Base-by-base conservation (phyloP, 2,329 filamentous ascomycete species). In the Conoideocrella luteorostrata region DNA sequence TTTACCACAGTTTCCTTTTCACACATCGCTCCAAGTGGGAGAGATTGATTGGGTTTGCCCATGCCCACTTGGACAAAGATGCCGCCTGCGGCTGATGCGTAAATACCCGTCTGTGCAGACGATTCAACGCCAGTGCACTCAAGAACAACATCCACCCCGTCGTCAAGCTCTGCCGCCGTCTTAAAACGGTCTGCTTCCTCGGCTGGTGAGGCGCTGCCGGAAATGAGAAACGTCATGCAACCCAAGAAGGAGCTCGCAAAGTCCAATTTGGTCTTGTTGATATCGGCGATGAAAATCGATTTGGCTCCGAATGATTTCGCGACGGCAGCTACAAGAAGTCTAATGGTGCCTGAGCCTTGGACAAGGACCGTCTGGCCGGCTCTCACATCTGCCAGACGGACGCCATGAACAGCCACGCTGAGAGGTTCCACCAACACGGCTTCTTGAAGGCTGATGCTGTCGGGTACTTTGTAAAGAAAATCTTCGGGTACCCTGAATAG, bases 381-480 rank as follows among this genome's bases (percentile, higher is more conserved):
- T 13, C 34, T 29, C n/a, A 53, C 38, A 18, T 39, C 35, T 5
- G 56, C 50, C 11, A 55, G 47, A 5, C 58, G 52, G 5, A 62
- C 56, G 4, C 71, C 71, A 50, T 78, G 74, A 44, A 76, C 61
- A 2, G 73, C 74, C 3, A 78, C 74, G 7, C 65, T 63, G 3
- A 78, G 60, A 2, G 74, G 74, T 55, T 78, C 74, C 22, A 70
- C 59, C 0, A 78, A 58, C 7, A 72, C 73, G 21, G 70, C 74
- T 9, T 66, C 59, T 39, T 70, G 67, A 32, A 70, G 66, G 13
- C 48, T 48, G 4, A 94, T 77, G 49, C 68, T 60, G 10, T 80
- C 75, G 0, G 88, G 86, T 2, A 94, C 74, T 66, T 84, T 85
- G 66, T 88, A 89, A 71, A 86, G 90, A 63, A 90, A 90, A 61